A percentile compares a stretch with the other conserved stretches of the same genome.
These are phyloP conservation scores for Bondarzewia mesenterica DNA, from an alignment of 1,284 basidiomycete species.

Conservation along the genomic window DNA sequence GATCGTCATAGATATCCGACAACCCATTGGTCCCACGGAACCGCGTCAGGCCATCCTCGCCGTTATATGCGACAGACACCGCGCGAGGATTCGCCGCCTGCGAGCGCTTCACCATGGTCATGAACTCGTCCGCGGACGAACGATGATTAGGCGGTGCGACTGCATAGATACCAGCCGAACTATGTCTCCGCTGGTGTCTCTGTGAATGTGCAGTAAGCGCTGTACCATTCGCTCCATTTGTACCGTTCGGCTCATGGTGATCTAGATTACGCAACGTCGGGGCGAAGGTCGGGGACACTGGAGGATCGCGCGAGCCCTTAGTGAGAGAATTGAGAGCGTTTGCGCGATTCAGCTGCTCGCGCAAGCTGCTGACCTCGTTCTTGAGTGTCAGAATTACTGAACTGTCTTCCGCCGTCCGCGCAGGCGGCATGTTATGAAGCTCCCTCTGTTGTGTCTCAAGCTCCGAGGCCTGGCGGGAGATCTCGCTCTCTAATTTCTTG, in stretches of 20 bases:
- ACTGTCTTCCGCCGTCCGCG: constrained; percentile 69
- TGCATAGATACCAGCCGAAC: constrained; percentile 74
- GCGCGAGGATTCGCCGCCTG: constrained; percentile 78
- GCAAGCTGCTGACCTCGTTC: constrained; percentile 83
- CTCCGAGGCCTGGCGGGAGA: constrained; percentile 66
- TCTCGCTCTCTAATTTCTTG: constrained; percentile 71
- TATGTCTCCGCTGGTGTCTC: constrained; percentile 76
- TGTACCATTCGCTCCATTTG: constrained; percentile 30
- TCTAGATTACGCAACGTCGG: constrained; percentile 49
- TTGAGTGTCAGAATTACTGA: constrained; percentile 85
- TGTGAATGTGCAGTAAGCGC: constrained; percentile 26
- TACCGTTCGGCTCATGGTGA: not conserved
- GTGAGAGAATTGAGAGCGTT: constrained; percentile 85
- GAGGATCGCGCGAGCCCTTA: constrained; percentile 57
- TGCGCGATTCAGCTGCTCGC: constrained; percentile 92
- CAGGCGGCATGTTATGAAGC: constrained; percentile 54
- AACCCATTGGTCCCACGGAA: constrained; percentile 66
- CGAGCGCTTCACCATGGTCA: constrained; percentile 69
- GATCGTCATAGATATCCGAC: constrained; percentile 76
- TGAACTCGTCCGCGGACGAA: constrained; percentile 72
- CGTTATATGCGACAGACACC: constrained; percentile 86
- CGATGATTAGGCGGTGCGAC: constrained; percentile 53
- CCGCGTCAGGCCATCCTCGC: constrained; percentile 65
- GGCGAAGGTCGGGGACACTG: constrained; percentile 78
- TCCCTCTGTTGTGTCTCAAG: constrained; percentile 76